These are phyloP conservation scores for Saxispiralis lemnorum DNA, from an alignment of 495 filamentous ascomycete genomes.

Conservation along the genomic window DNA sequence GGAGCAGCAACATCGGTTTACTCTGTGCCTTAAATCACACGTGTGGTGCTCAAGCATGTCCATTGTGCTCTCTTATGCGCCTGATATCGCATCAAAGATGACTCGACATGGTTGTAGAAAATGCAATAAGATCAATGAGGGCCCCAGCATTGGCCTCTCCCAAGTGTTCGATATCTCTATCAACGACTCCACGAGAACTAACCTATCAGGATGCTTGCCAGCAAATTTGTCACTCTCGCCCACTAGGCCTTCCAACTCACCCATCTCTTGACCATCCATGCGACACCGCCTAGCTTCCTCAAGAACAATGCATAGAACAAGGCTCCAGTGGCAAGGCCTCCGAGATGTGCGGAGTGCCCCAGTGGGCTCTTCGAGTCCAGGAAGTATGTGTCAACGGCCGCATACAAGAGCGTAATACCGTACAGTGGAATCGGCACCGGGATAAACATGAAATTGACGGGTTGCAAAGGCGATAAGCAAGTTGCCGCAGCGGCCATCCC, in stretches of 20 bases:
- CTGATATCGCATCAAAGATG: too few relatives aligned
- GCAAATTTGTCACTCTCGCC: too few relatives aligned
- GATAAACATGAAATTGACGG: slow-evolving; percentile 13
- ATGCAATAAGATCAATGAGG: too few relatives aligned
- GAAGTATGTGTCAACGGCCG: slow-evolving; percentile 18
- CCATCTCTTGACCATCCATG: neutral
- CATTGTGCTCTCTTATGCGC: too few relatives aligned
- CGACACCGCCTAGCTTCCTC: slow-evolving; percentile 11
- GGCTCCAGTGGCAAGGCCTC: slow-evolving; percentile 18
- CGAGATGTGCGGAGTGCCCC: slow-evolving; percentile 24
- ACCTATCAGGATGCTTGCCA: too few relatives aligned
- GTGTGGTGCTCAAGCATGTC: too few relatives aligned
- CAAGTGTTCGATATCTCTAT: too few relatives aligned
- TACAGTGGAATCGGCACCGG: slow-evolving; percentile 21
- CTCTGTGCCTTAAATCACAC: too few relatives aligned
- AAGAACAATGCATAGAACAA: slow-evolving; percentile 17
- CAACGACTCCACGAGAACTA: too few relatives aligned
- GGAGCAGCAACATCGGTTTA: too few relatives aligned
- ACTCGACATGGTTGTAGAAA: too few relatives aligned
- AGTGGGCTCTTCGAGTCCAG: slow-evolving; percentile 8
- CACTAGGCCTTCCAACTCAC: neutral
- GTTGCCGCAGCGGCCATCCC: slow-evolving; percentile 18
- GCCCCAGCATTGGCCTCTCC: too few relatives aligned
- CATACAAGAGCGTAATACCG: slow-evolving; percentile 14
- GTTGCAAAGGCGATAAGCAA: slow-evolving; percentile 10